Conservation (phyloP, 2,329 filamentous ascomycete genomes). For the Teratosphaeria pseudoeucalypti region DNA sequence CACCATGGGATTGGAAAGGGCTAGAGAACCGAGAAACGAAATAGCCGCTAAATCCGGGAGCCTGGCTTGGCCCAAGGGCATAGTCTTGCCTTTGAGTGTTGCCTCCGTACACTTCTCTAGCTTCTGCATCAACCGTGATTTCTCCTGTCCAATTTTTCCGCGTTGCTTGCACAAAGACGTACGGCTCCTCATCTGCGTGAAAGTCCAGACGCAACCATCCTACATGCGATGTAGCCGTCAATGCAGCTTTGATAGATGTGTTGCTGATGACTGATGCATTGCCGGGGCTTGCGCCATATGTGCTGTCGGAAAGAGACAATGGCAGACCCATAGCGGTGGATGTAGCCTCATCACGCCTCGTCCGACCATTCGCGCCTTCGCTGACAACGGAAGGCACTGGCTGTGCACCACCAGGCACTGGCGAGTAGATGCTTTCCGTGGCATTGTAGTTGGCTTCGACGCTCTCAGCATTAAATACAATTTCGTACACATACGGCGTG, state of each 20-base stretch:
- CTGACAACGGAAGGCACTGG: slow-evolving; percentile 27
- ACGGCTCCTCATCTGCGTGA: slow-evolving; percentile 17
- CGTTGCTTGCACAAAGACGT: slow-evolving; percentile 36
- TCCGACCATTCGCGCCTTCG: slow-evolving; percentile 34
- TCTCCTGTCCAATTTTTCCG: slow-evolving; percentile 38
- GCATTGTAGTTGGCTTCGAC: slow-evolving; percentile 20
- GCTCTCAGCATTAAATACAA: slow-evolving; percentile 29
- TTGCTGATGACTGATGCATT: background rate
- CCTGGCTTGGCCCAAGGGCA: slow-evolving; percentile 33
- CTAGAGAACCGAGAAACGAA: slow-evolving; percentile 40
- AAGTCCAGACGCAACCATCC: slow-evolving; percentile 35
- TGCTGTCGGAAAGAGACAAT: background rate
- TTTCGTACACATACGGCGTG: slow-evolving; percentile 39
- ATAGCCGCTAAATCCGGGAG: slow-evolving; percentile 34
- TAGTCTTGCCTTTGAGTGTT: slow-evolving; percentile 41
- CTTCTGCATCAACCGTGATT: slow-evolving; percentile 28
- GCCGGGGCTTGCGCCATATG: background rate
- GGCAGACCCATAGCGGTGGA: background rate
- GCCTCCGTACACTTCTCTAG: slow-evolving; percentile 32
- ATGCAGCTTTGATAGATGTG: slow-evolving; percentile 22
- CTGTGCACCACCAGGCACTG: slow-evolving; percentile 33
- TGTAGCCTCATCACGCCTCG: slow-evolving; percentile 14
- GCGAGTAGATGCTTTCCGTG: slow-evolving; percentile 25
- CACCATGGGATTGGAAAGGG: slow-evolving; percentile 31
- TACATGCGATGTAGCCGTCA: slow-evolving; percentile 36